Conservation (phyloP, 257 asterid species). For the Datura wrightii region DNA sequence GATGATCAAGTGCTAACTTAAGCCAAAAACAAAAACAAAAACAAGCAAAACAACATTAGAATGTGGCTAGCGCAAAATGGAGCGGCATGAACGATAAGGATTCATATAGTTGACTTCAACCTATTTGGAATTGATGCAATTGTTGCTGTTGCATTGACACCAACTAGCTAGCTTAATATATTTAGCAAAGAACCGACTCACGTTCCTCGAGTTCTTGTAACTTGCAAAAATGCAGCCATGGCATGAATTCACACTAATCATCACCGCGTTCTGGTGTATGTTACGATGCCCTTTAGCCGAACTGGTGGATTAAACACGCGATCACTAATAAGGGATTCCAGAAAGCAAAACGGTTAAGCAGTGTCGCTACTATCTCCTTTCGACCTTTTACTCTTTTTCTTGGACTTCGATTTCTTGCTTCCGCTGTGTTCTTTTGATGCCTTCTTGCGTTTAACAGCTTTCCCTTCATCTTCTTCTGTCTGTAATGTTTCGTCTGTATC, state of each 20-base stretch:
- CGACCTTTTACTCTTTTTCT: constrained; percentile 48
- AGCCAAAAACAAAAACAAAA: too few species aligned
- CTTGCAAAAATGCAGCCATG: background rate
- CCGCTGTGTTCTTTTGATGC: constrained; percentile 39
- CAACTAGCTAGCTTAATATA: background rate
- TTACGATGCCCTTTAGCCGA: background rate
- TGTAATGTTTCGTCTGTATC: constrained; percentile 33
- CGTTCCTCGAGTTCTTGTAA: background rate
- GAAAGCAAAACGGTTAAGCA: background rate
- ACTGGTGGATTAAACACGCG: background rate
- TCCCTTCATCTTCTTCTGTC: constrained; percentile 40
- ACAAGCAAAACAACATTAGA: background rate
- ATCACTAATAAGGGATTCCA: background rate
- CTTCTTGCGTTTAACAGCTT: constrained; percentile 50
- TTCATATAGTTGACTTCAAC: background rate
- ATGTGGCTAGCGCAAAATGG: constrained; percentile 1
- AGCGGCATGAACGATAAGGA: background rate
- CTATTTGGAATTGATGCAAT: background rate
- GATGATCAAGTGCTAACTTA: too few species aligned
- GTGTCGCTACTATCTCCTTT: background rate
- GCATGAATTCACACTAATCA: background rate
- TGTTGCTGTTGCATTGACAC: background rate
- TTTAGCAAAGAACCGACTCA: background rate
- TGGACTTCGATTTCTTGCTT: constrained; percentile 53
- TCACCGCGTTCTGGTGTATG: background rate